A percentile compares a stretch with the other conserved stretches of the same genome.
Conservation (phyloP, 495 filamentous ascomycete species). For the Chaetomium tenue region DNA sequence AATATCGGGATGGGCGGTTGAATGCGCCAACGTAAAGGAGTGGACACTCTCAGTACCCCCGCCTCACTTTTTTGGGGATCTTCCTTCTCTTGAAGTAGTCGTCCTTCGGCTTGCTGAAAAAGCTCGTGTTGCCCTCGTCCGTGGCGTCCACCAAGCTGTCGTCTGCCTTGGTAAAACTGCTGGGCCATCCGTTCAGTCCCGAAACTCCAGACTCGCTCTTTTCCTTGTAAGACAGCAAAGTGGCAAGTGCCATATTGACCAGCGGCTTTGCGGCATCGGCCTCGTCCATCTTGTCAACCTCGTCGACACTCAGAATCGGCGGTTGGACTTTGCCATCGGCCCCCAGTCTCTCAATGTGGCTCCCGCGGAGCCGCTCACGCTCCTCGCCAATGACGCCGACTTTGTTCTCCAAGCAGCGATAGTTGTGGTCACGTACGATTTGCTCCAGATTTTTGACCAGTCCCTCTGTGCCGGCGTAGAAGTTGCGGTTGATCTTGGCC, state of each 20-base stretch:
- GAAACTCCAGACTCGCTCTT: constrained; percentile 5
- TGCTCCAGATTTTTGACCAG: constrained; percentile 29
- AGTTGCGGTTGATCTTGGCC: constrained; percentile 29
- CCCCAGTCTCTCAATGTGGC: constrained; percentile 12
- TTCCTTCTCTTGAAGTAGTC: constrained; percentile 22
- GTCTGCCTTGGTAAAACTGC: constrained; percentile 26
- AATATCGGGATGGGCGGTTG: neutral
- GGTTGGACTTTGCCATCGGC: constrained; percentile 24
- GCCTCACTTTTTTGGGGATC: constrained; percentile 17
- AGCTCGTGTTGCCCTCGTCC: constrained; percentile 35
- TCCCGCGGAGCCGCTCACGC: constrained; percentile 24
- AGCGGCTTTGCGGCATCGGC: constrained; percentile 38
- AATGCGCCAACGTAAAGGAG: too few relatives aligned
- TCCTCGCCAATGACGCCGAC: constrained; percentile 34
- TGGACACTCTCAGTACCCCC: constrained; percentile 25
- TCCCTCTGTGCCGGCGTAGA: constrained; percentile 36
- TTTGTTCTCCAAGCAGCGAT: constrained; percentile 24
- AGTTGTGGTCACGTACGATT: constrained; percentile 30
- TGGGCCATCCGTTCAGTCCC: constrained; percentile 10
- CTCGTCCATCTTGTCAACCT: constrained; percentile 36
- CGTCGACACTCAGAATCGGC: constrained; percentile 25
- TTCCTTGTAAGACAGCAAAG: constrained; percentile 35
- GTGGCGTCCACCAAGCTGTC: constrained; percentile 33
- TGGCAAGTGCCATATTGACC: constrained; percentile 41
- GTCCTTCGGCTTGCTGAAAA: constrained; percentile 30